Conservation (phyloP, 306 rosid species). For the Biancaea sappan region DNA sequence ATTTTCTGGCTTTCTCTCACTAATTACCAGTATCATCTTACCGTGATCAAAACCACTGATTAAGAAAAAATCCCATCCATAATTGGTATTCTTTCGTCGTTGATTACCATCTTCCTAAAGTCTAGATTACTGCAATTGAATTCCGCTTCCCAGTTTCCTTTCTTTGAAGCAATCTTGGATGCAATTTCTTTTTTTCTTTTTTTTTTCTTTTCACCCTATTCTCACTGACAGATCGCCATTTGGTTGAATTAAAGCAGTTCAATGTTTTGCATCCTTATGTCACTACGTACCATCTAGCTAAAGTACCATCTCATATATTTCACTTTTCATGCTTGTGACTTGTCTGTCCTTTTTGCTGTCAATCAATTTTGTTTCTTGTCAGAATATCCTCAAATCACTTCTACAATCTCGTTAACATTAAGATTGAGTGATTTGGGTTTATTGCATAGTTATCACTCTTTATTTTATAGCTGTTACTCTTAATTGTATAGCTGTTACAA, state of each 20-base stretch:
- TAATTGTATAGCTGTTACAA: too few species aligned
- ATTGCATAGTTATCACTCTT: too few species aligned
- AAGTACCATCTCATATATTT: neutral
- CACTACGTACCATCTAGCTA: neutral
- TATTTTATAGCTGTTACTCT: too few species aligned
- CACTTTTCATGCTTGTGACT: neutral
- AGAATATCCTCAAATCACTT: too few species aligned
- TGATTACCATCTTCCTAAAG: neutral
- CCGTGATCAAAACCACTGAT: neutral
- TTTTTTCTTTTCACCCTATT: too few species aligned
- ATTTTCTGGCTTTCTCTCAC: neutral
- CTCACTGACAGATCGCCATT: too few species aligned
- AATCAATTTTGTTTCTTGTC: neutral
- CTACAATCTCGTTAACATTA: too few species aligned
- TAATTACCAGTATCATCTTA: neutral
- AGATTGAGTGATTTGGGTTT: too few species aligned
- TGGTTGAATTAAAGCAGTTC: too few species aligned
- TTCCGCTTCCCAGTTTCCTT: neutral
- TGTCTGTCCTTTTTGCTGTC: conserved; percentile 12
- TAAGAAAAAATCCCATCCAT: neutral
- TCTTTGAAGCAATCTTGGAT: neutral
- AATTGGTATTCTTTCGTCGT: neutral
- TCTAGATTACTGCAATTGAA: neutral
- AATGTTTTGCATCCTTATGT: too few species aligned
- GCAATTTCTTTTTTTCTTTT: neutral